Evolutionary conservation across 2,329 filamentous ascomycete species (phyloP), one percentile per base, ranked within the genome.

Genomic region (Colletotrichum salicis): DNA sequence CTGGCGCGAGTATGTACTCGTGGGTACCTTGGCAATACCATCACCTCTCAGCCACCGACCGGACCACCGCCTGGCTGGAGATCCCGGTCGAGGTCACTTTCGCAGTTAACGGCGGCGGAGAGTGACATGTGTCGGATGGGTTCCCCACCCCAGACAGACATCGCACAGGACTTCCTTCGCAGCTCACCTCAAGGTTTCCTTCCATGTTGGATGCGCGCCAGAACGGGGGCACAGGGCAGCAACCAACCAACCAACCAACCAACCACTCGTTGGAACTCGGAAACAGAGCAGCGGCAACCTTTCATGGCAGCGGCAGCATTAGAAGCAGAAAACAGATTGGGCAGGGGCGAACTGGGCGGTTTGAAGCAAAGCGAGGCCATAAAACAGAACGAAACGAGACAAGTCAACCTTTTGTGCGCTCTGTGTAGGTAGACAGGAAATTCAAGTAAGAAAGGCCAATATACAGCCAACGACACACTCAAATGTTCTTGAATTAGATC

Each of bases 11-110:
- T 29, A 29, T 29, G 27, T n/a, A 48, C 19, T 48, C 15, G 19
- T 48, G 41, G 41, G 41, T 48, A 48, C 41, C 41, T 48, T 51
- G 15, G 37, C 13, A 41, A 41, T 7, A 15, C 5, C 37, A 19
- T 41, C 37, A 15, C 27, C 63, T 27, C 63, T 74, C 75, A 77
- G 75, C 76, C 75, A 76, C 74, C 45, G 33, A 74, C 41, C 41
- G 41, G 75, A 70, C 75, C 59, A 31, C 22, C 22, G 10, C 57
- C 48, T 19, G 37, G 37, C 12, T 31, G 35, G 31, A 12, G 37
- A 29, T 24, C 55, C 19, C 15, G 11, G 2, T 8, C 29, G 59
- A 58, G 24, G 48, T 64, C 31, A 31, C 61, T 67, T 29, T 12
- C 11, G 48, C 54, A n/a, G 24, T 27, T 22, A 15, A 31, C 8